Conservation (phyloP, 805 yeast species). For the Candida boidinii region DNA sequence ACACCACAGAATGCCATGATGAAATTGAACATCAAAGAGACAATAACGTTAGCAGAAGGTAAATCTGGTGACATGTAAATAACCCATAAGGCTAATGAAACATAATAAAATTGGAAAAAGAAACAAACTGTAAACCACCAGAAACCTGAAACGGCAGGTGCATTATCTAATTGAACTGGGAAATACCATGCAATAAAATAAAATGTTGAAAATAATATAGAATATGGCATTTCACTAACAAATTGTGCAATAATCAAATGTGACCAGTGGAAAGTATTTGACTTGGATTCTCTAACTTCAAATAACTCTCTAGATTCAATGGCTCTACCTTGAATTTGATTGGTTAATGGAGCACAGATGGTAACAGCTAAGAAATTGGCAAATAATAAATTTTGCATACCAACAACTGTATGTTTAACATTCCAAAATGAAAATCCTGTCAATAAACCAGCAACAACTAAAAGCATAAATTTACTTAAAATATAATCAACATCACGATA, state of each 20-base stretch:
- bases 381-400: slow-evolving; percentile 52
- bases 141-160: slow-evolving; percentile 37
- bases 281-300: slow-evolving; percentile 63
- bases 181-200: slow-evolving; percentile 32
- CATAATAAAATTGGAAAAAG: slow-evolving; percentile 37
- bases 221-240: slow-evolving; percentile 55
- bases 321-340: slow-evolving; percentile 57
- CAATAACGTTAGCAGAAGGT: slow-evolving; percentile 55
- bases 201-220: slow-evolving; percentile 38
- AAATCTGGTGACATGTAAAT: slow-evolving; percentile 56
- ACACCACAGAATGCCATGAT: slow-evolving; percentile 64
- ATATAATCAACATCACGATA: slow-evolving; percentile 43
- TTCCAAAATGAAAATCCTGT: slow-evolving; percentile 56
- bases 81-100: slow-evolving; percentile 45
- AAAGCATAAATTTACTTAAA: slow-evolving; percentile 35
- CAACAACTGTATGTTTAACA: slow-evolving; percentile 40
- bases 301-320: slow-evolving; percentile 49
- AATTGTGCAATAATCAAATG: slow-evolving; percentile 44
- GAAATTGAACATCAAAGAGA: slow-evolving; percentile 48
- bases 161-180: slow-evolving; percentile 26
- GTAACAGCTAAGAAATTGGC: slow-evolving; percentile 46
- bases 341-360: slow-evolving; percentile 48
- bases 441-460: slow-evolving; percentile 32
- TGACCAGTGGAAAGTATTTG: slow-evolving; percentile 71
- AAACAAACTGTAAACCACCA: slow-evolving; percentile 27